Evolutionary conservation across 208 protist genomes (phyloP), one percentile per base, ranked within the genome.

Genomic region (Trypanosoma avium): DNA sequence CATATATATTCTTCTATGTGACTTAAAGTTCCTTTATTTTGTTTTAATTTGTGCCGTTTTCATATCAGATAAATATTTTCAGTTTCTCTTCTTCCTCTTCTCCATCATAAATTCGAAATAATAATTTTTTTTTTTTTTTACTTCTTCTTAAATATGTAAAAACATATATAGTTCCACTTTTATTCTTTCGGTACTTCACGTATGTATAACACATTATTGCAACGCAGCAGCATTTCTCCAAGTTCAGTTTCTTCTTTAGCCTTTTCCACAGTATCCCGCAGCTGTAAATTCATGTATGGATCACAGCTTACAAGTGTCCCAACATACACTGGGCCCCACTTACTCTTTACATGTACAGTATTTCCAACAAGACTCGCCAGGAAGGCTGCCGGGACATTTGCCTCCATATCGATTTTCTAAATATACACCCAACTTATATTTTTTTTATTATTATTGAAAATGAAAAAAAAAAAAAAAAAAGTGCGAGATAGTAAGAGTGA

Each of bases 241-340:
- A 96, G 75, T 42, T 85, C 78, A 3, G 83, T 87, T 29, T 86
- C 77, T 36, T 88, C 74, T 62, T 86, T 86, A 12, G 80, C 75
- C 57, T 81, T 79, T 63, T 96, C 90, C 12, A 90, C 76, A 0
- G 80, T 76, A 53, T 93, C 83, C 42, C 75, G 68, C 12, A 98
- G 81, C 76, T 98, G 97, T 29, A 99, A 70, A 72, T 99, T 99
- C 97, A 99, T 99, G 81, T 98, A 99, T 17, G 82, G 59, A 70
- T 99, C 98, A 26, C 93, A 89, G 27, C 97, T 98, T 22, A 98
- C 84, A 1, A 99, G 76, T 22, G 84, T 86, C 10, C 97, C 98
- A 70, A 91, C 88, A 81, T 99, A 99, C 70, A 99, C 95, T 46
- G 98, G 97, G 26, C 98, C 98, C 98, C 98, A 99, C 79, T 99